Conservation (phyloP, 2,329 filamentous ascomycete species). For the Trichoderma oligosporum region DNA sequence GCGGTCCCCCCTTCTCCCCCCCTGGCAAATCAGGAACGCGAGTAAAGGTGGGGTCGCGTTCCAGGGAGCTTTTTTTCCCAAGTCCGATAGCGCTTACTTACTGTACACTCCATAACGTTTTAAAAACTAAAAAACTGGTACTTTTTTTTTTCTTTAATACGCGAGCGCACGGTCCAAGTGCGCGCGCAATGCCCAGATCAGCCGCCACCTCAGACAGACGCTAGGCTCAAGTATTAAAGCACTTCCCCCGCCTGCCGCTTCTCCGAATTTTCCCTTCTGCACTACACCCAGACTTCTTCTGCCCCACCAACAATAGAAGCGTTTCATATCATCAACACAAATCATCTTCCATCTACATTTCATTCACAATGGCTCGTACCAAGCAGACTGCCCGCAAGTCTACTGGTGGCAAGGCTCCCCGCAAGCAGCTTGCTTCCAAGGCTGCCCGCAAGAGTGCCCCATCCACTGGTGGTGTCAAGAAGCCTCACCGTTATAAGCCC, state of each 20-base stretch:
- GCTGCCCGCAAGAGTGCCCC: slow-evolving; percentile 97
- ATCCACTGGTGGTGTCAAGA: slow-evolving; percentile 95
- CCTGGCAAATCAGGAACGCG: no score
- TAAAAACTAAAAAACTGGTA: no score
- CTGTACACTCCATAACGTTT: no score
- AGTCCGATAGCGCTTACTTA: no score
- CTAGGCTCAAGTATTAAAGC: slow-evolving; percentile 41
- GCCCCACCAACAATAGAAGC: slow-evolving; percentile 28
- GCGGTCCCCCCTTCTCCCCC: no score
- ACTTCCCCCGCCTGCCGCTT: slow-evolving; percentile 42
- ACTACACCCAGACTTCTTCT: slow-evolving; percentile 38
- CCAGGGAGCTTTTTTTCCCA: background rate
- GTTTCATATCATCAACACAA: slow-evolving; percentile 28
- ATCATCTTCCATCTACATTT: slow-evolving; percentile 33
- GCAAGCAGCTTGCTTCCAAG: slow-evolving; percentile 99
- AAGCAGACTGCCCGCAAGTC: slow-evolving; percentile 72
- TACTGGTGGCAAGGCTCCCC: slow-evolving; percentile 72
- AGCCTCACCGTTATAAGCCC: slow-evolving; percentile 86
- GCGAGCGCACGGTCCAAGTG: slow-evolving; percentile 26
- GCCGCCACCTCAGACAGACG: slow-evolving; percentile 31
- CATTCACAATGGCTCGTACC: slow-evolving; percentile 57
- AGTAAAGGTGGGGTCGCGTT: background rate
- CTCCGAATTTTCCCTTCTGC: slow-evolving; percentile 39
- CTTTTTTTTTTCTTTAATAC: slow-evolving; percentile 17
- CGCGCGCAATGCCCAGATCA: slow-evolving; percentile 34